Evolutionary conservation across 2,329 filamentous ascomycete species (phyloP).

Genomic region (Aspergillus luchuensis): DNA sequence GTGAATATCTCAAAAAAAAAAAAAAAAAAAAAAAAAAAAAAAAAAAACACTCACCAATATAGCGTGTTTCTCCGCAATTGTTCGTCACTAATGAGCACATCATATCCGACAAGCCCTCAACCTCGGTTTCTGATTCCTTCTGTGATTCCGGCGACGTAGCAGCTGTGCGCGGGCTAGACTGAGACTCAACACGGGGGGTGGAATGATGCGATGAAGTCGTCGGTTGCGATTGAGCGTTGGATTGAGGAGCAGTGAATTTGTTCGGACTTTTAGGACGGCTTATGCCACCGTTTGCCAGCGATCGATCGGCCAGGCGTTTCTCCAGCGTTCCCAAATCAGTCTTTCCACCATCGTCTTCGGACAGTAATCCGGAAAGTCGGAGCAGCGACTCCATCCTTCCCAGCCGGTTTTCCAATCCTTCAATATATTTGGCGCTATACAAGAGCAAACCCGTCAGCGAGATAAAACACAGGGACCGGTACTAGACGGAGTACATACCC

Average conservation of each 20-base stretch:
- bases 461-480: too few relatives aligned
- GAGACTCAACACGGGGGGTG: constrained; percentile 50
- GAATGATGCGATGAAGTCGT: constrained; percentile 44
- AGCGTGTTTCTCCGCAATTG: constrained; percentile 89
- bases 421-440: constrained; percentile 89
- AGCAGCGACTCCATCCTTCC: constrained; percentile 95
- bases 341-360: constrained; percentile 79
- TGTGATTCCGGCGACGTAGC: constrained; percentile 56
- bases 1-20: too few relatives aligned
- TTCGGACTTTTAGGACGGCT: constrained; percentile 41
- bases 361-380: constrained; percentile 80
- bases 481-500: constrained; percentile 61
- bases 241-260: constrained; percentile 29
- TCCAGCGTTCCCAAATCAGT: constrained; percentile 88
- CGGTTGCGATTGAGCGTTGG: constrained; percentile 33
- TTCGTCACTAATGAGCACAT: constrained; percentile 99
- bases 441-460: constrained; percentile 19
- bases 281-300: constrained; percentile 31
- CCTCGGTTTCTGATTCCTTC: constrained; percentile 65
- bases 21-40: too few relatives aligned
- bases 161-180: constrained; percentile 54
- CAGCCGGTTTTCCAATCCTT: constrained; percentile 89
- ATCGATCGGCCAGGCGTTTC: constrained; percentile 65
- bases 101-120: constrained; percentile 91
- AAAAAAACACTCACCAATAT: constrained; percentile 72